Conservation (phyloP, 2,329 filamentous ascomycete species). For the Didymella pomorum region DNA sequence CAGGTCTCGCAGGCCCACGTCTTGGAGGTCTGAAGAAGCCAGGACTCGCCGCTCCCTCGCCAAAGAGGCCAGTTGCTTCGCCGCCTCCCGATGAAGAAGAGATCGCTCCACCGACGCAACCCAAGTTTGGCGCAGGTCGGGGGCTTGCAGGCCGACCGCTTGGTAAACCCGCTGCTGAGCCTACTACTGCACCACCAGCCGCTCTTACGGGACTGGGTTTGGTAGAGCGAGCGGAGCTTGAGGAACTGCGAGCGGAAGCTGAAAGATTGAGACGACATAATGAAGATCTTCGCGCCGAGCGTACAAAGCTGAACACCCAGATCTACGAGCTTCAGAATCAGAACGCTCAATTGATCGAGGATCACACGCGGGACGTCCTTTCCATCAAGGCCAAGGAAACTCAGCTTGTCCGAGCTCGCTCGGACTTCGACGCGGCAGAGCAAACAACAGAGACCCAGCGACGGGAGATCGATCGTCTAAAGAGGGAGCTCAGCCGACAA, state of each 20-base stretch:
- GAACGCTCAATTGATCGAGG: constrained; percentile 95
- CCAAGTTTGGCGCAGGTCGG: constrained; percentile 69
- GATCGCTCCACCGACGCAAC: constrained; percentile 55
- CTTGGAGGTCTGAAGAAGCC: constrained; percentile 55
- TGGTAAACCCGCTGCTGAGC: constrained; percentile 82
- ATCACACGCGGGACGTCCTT: constrained; percentile 92
- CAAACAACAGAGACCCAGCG: constrained; percentile 83
- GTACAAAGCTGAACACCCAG: constrained; percentile 81
- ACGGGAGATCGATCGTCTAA: constrained; percentile 90
- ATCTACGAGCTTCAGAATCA: constrained; percentile 95
- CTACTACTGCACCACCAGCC: constrained; percentile 54
- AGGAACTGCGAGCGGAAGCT: constrained; percentile 84
- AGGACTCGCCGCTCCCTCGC: constrained; percentile 50
- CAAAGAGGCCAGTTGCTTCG: constrained; percentile 55
- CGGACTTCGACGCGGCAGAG: constrained; percentile 88
- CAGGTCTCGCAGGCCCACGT: constrained; percentile 47
- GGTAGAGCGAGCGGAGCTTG: constrained; percentile 89
- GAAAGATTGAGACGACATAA: constrained; percentile 77
- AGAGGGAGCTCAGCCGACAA: constrained; percentile 75
- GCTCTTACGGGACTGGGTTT: constrained; percentile 72
- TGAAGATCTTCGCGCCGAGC: constrained; percentile 83
- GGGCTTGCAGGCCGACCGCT: constrained; percentile 88
- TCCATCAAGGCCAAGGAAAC: constrained; percentile 99
- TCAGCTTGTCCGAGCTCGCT: constrained; percentile 88
- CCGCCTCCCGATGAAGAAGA: constrained; percentile 57